phyloP scores from a whole-genome alignment of 129 eudicot species.

The Tagetes erecta region DNA sequence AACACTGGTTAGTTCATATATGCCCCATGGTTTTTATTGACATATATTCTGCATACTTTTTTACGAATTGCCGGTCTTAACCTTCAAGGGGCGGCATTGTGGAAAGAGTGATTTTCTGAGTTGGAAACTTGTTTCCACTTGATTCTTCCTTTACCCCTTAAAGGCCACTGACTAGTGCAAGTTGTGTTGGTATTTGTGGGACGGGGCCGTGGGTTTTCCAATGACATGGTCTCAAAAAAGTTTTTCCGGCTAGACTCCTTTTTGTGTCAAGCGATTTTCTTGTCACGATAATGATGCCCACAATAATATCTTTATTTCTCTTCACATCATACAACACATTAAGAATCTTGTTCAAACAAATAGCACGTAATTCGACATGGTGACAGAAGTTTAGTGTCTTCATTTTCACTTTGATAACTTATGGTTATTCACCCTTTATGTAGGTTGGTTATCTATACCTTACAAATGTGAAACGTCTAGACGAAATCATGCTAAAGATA shows the following conservation, averaged over 20 bases:
- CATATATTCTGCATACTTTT: slow-evolving; percentile 1
- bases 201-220: background rate
- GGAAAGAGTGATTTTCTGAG: background rate
- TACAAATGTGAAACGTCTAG: slow-evolving; percentile 71
- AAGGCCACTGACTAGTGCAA: background rate
- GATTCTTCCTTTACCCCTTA: slow-evolving; percentile 1
- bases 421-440: slow-evolving; percentile 20
- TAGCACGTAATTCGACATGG: background rate
- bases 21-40: background rate
- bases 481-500: slow-evolving; percentile 76
- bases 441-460: slow-evolving; percentile 91
- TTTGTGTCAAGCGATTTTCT: too few relatives aligned
- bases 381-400: background rate
- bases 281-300: background rate
- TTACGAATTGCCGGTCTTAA: background rate
- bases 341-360: background rate
- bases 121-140: background rate
- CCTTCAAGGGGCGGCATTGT: background rate
- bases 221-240: background rate
- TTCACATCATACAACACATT: background rate
- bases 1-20: slow-evolving; percentile 70
- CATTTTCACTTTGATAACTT: background rate
- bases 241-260: too few relatives aligned
- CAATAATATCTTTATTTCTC: background rate
- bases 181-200: background rate